Conservation (phyloP, 2,329 filamentous ascomycete genomes). For the Cadophora luteo-olivacea region DNA sequence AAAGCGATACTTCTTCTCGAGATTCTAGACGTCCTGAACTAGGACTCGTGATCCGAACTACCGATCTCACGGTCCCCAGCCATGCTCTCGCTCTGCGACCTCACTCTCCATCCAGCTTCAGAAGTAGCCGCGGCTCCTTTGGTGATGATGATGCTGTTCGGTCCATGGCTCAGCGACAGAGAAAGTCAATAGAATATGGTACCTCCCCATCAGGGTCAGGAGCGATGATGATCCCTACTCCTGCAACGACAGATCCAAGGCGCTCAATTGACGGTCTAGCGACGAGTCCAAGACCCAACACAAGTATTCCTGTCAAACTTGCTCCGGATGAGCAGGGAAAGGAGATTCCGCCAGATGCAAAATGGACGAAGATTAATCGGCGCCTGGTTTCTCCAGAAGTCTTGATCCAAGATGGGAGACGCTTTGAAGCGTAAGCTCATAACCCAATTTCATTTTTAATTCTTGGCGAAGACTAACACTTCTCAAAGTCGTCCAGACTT, state of each 20-base stretch:
- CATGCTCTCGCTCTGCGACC: conserved; percentile 32
- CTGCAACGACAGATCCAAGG: conserved; percentile 15
- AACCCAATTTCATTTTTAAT: neutral
- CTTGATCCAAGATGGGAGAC: conserved; percentile 59
- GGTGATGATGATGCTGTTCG: conserved; percentile 29
- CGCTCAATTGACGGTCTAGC: conserved; percentile 22
- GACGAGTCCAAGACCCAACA: conserved; percentile 29
- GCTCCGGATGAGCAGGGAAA: conserved; percentile 64
- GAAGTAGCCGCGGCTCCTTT: conserved; percentile 33
- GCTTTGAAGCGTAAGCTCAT: conserved; percentile 58
- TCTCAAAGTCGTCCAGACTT: conserved; percentile 56
- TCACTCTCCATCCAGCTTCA: conserved; percentile 34
- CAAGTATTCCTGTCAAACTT: conserved; percentile 41
- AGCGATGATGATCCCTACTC: conserved; percentile 33
- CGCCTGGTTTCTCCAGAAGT: conserved; percentile 64
- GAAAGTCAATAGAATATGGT: conserved; percentile 28
- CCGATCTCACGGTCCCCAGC: conserved; percentile 33
- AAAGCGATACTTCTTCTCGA: conserved; percentile 18
- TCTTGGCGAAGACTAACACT: conserved; percentile 12
- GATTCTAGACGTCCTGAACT: conserved; percentile 24
- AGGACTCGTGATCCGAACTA: conserved; percentile 37
- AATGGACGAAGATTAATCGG: conserved; percentile 65
- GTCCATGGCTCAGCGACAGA: conserved; percentile 32
- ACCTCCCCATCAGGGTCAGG: conserved; percentile 26
- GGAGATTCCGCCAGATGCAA: conserved; percentile 61